Evolutionary conservation across 371 early-diverging fungal genomes (phyloP), one percentile per base, ranked within the genome.

Genomic region (Zancudomyces culisetae): DNA sequence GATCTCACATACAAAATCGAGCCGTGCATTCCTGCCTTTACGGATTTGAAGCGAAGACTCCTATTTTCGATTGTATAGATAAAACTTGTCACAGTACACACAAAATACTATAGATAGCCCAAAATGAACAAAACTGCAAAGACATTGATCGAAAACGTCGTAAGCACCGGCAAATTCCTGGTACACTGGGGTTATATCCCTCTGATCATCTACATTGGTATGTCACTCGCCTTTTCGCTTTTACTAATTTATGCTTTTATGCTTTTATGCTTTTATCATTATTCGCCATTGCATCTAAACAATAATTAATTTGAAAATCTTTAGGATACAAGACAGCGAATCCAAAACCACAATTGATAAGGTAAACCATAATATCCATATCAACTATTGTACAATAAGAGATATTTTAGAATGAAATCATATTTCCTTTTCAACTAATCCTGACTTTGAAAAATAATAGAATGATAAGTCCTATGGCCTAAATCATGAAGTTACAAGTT

Each of bases 101-200:
- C n/a, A n/a, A n/a, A n/a, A n/a, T n/a, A n/a, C n/a, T n/a, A n/a
- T n/a, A n/a, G n/a, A n/a, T n/a, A 23, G 19, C 24, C 0, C 45
- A 46, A 29, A 50, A 66, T 66, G 66, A 66, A 66, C 66, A 61
- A 64, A 23, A 53, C 57, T 19, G 51, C 62, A 48, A 66, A 66
- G 58, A 62, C 54, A 39, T 46, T 60, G 26, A 60, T 54, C 28
- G 49, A 55, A 39, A 58, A 47, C 42, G 49, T 54, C 52, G 62
- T 61, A 24, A 73, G 72, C 49, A 55, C 73, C 45, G 72, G 74
- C 60, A 76, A 76, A 63, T 71, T 72, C 27, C 55, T 76, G 39
- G 55, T 79, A 27, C 79, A 79, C 62, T 77, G 76, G 75, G 79
- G 79, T 10, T 79, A 76, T 55, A 73, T 79, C 63, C 79, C 79